Conservation (phyloP, 1,284 basidiomycete species). For the Entoloma clypeatum region DNA sequence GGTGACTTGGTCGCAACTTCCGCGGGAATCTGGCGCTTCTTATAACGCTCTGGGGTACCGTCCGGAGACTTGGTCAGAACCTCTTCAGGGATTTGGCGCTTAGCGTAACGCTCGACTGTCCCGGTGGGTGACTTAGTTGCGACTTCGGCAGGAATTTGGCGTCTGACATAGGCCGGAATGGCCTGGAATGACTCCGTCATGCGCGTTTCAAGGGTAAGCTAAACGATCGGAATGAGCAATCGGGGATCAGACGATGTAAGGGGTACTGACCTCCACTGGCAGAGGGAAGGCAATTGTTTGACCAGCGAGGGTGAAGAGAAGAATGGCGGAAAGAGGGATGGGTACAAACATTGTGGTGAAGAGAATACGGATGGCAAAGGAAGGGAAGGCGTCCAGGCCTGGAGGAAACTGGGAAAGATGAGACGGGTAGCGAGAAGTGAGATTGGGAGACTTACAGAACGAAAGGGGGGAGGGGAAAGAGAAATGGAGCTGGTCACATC, state of each 20-base stretch:
- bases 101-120: constrained; percentile 19
- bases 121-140: constrained; percentile 21
- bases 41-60: constrained; percentile 20
- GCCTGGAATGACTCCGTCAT: constrained; percentile 40
- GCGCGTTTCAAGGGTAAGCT: constrained; percentile 18
- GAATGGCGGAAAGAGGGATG: constrained; percentile 36
- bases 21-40: constrained; percentile 33
- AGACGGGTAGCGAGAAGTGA: constrained; percentile 24
- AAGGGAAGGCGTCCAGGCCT: constrained; percentile 28
- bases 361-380: constrained; percentile 26
- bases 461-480: no score
- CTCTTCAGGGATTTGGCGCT: constrained; percentile 23
- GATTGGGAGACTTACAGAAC: no score
- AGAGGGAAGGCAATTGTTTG: constrained; percentile 45
- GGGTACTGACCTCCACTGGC: constrained; percentile 38
- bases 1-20: constrained; percentile 29
- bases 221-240: constrained; percentile 1
- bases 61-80: constrained; percentile 16
- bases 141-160: constrained; percentile 28
- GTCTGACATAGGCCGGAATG: constrained; percentile 45
- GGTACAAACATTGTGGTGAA: constrained; percentile 42
- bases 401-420: constrained; percentile 19
- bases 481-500: no score
- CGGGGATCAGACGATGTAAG: background rate
- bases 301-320: constrained; percentile 43